Evolutionary conservation across 441 rosid genomes (phyloP), one percentile per base, ranked within the genome.

Genomic region (Croton setiger): DNA sequence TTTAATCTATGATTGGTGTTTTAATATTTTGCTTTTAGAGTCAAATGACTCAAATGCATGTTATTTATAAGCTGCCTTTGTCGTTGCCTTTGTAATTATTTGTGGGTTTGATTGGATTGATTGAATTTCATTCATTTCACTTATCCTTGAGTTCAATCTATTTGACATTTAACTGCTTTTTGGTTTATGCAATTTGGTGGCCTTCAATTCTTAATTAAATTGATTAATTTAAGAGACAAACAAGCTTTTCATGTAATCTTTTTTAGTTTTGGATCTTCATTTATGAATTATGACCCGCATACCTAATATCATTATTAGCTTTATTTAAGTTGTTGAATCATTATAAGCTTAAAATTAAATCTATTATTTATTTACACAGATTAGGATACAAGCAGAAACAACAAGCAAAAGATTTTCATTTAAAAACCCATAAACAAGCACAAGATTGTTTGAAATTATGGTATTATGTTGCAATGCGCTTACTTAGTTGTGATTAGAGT

Each of bases 41-140:
- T 43, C 51, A 63, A 58, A 69, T 45, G 60, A 72, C 47, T 44
- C 56, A 12, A 67, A 67, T 64, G 64, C 77, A 74, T 72, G 72
- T 75, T 71, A 63, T 65, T 60, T 74, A 74, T 62, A 37, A 49
- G 57, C 21, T 63, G 68, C 67, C 56, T 49, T 72, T 67, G 69
- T 75, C 79, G 54, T 68, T 71, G n/a, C 59, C 66, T 56, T 64
- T 75, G 18, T 63, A 73, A 71, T 77, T 72, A 73, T 75, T 39
- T 68, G 63, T 59, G 74, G 61, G 48, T 44, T 1, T 49, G 81
- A 72, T 60, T 62, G 74, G 78, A 66, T 63, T 66, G 57, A 53
- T 2, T 61, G 5, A 45, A 60, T 68, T 65, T 56, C 36, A 33
- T 44, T 44, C 63, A 21, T 43, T 7, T 72, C 27, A 33, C 70